These are phyloP conservation scores for Kurtzmaniella fragi DNA, from an alignment of 805 yeast species.

Conservation along the genomic window DNA sequence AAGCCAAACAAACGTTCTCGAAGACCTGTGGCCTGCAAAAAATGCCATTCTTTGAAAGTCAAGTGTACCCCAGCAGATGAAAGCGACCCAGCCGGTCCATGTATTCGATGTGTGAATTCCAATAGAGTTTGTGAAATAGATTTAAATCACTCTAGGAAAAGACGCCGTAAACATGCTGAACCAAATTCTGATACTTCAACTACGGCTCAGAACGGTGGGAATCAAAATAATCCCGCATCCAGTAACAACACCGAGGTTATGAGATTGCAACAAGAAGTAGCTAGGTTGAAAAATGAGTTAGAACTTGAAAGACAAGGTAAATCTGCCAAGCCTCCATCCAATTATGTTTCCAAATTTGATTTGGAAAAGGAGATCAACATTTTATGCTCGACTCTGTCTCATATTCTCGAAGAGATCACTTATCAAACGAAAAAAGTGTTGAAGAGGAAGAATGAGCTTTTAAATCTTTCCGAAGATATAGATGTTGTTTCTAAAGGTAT, in stretches of 20 bases:
- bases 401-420: slow-evolving; percentile 39
- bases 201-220: no score
- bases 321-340: slow-evolving; percentile 9
- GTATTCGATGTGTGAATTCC: slow-evolving; percentile 67
- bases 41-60: slow-evolving; percentile 82
- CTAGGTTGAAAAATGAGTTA: no score
- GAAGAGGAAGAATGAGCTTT: slow-evolving; percentile 33
- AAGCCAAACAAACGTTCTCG: slow-evolving; percentile 13
- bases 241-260: no score
- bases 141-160: slow-evolving; percentile 51
- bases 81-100: slow-evolving; percentile 56
- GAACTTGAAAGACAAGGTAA: no score
- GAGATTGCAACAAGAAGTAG: no score
- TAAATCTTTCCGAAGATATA: slow-evolving; percentile 17
- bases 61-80: slow-evolving; percentile 72
- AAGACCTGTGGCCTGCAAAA: slow-evolving; percentile 56
- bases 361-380: slow-evolving; percentile 37
- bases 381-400: slow-evolving; percentile 26
- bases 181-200: no score
- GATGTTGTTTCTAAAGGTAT: slow-evolving; percentile 59
- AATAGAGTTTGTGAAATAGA: slow-evolving; percentile 65
- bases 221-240: no score
- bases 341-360: slow-evolving; percentile 27
- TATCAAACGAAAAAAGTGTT: slow-evolving; percentile 42
- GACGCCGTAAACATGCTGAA: slow-evolving; percentile 18